These are phyloP conservation scores for Sugiyamaella chiloensis DNA, from an alignment of 805 yeast genomes.

Conservation along the genomic window DNA sequence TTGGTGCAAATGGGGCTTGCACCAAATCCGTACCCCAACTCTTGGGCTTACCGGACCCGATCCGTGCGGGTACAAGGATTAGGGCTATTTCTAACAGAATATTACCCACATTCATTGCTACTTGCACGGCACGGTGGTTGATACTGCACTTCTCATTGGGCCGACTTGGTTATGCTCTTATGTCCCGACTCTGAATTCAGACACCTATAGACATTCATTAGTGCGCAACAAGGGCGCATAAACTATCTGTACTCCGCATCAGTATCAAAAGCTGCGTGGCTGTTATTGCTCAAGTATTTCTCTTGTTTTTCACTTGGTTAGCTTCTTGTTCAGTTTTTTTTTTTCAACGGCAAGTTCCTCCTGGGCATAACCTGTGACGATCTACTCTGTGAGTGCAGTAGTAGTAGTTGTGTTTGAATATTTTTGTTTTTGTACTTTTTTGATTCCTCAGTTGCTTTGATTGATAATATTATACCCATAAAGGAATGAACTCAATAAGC, in stretches of 20 bases:
- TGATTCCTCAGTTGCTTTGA: background rate
- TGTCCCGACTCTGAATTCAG: no score
- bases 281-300: background rate
- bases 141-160: conserved; percentile 1
- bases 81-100: background rate
- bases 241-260: background rate
- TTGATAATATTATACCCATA: background rate
- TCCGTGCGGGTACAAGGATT: no score
- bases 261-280: background rate
- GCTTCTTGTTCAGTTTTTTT: no score
- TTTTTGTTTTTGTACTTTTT: background rate
- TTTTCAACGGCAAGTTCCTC: no score
- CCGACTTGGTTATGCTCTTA: no score
- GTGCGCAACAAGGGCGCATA: background rate
- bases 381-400: no score
- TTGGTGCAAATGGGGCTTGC: no score
- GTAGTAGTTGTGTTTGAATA: no score
- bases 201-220: no score
- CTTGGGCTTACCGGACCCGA: no score
- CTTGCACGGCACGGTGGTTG: conserved; percentile 4
- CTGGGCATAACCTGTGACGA: no score
- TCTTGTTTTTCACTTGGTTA: background rate
- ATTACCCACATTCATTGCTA: background rate
- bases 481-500: background rate
- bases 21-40: no score